Conservation (phyloP, 768 basidiomycete genomes). For the Suillus occidentalis region DNA sequence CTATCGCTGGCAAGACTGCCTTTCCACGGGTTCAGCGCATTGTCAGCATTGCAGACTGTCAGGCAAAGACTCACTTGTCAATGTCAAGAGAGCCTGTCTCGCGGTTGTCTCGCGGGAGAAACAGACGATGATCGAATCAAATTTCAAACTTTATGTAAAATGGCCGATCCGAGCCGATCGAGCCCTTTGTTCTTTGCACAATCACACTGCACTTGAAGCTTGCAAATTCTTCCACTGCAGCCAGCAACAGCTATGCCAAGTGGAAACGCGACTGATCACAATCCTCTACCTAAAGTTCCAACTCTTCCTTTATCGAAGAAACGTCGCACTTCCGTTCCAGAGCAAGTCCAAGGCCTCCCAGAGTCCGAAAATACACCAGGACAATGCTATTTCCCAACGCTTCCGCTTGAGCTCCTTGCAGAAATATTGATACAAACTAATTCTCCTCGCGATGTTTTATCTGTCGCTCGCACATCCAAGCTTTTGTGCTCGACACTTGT, state of each 20-base stretch:
- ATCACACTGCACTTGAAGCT: not conserved
- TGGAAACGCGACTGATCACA: not conserved
- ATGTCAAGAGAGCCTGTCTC: no score
- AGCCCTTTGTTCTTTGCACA: not conserved
- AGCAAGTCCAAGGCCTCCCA: not conserved
- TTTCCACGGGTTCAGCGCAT: not conserved
- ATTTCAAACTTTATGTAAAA: not conserved
- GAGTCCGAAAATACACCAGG: not conserved
- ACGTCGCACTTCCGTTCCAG: not conserved
- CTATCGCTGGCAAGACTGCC: not conserved
- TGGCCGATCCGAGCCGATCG: not conserved
- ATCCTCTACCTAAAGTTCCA: not conserved
- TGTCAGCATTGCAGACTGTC: not conserved
- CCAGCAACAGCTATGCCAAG: not conserved
- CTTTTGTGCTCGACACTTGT: constrained; percentile 51
- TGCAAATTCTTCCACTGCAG: not conserved
- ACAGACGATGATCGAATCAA: not conserved
- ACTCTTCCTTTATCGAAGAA: not conserved
- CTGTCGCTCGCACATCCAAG: constrained; percentile 59
- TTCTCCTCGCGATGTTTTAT: constrained; percentile 57
- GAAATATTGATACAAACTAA: constrained; percentile 55
- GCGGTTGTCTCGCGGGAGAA: no score
- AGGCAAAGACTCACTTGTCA: no score
- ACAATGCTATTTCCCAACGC: constrained; percentile 15
- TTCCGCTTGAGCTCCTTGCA: constrained; percentile 66